Conservation (phyloP, 1,139 yeast genomes). For the Martiniozyma asiatica region DNA sequence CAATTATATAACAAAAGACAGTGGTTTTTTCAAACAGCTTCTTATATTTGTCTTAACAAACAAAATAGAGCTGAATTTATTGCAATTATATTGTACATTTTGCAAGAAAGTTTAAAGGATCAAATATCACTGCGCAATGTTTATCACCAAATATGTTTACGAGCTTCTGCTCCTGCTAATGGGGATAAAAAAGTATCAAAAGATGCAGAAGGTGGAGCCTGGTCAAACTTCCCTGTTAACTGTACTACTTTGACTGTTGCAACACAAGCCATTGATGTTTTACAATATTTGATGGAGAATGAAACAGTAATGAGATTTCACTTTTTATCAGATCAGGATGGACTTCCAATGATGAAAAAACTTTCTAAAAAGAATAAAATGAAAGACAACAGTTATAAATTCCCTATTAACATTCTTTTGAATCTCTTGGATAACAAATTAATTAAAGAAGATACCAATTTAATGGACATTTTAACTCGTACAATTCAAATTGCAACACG, state of each 20-base stretch:
- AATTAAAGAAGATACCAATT: constrained; percentile 58
- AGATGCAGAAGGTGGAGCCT: constrained; percentile 7
- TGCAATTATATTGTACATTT: constrained; percentile 51
- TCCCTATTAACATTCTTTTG: constrained; percentile 63
- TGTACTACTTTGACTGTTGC: constrained; percentile 63
- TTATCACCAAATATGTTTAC: constrained; percentile 42
- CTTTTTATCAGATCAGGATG: constrained; percentile 74
- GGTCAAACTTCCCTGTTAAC: constrained; percentile 37
- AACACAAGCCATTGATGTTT: constrained; percentile 64
- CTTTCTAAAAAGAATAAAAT: constrained; percentile 26
- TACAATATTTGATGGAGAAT: constrained; percentile 59
- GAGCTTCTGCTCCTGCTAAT: constrained; percentile 17
- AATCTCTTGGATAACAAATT: constrained; percentile 49
- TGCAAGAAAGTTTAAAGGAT: constrained; percentile 62
- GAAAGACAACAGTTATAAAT: constrained; percentile 38
- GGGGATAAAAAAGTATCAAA: constrained; percentile 1
- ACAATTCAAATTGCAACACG: constrained; percentile 68
- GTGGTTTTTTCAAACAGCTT: constrained; percentile 52
- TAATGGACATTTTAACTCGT: constrained; percentile 68
- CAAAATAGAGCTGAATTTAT: constrained; percentile 73
- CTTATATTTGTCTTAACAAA: constrained; percentile 60
- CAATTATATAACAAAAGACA: constrained; percentile 58
- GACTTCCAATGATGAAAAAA: constrained; percentile 37
- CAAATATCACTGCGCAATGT: constrained; percentile 53
- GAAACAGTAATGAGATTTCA: constrained; percentile 63